These are phyloP conservation scores for Orbilia oligospora DNA, from an alignment of 2,329 filamentous ascomycete genomes.

Conservation along the genomic window DNA sequence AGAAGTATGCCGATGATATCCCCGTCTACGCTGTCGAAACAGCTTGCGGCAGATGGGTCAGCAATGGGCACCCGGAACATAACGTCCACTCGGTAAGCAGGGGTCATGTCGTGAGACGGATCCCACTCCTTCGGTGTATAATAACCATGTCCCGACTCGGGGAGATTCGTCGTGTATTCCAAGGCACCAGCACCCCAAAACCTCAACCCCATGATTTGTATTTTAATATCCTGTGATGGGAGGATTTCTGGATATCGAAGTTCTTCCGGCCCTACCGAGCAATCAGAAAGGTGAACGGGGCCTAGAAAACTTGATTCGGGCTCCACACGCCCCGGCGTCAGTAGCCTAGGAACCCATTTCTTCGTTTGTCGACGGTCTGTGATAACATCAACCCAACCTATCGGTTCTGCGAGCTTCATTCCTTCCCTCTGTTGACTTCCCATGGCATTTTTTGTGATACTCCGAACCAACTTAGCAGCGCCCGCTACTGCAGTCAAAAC, in stretches of 20 bases:
- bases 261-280: conserved; percentile 74
- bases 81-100: conserved; percentile 64
- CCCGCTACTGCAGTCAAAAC: conserved; percentile 70
- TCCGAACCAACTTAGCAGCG: conserved; percentile 41
- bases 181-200: conserved; percentile 68
- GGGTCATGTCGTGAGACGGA: conserved; percentile 70
- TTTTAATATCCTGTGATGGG: conserved; percentile 69
- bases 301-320: conserved; percentile 75
- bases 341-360: conserved; percentile 72
- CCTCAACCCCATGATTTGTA: conserved; percentile 51
- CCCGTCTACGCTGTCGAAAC: conserved; percentile 63
- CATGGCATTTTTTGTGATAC: not conserved
- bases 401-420: conserved; percentile 28
- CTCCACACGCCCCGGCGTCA: conserved; percentile 75
- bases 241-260: conserved; percentile 75
- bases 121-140: conserved; percentile 69
- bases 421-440: not conserved
- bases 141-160: conserved; percentile 37
- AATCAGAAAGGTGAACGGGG: conserved; percentile 69
- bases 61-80: conserved; percentile 65
- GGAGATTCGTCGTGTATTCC: not conserved
- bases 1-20: conserved; percentile 64
- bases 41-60: conserved; percentile 65
- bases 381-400: conserved; percentile 56
- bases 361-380: conserved; percentile 67